phyloP scores from a whole-genome alignment of 495 filamentous ascomycete genomes.

The Tuber microsphaerosporum region DNA sequence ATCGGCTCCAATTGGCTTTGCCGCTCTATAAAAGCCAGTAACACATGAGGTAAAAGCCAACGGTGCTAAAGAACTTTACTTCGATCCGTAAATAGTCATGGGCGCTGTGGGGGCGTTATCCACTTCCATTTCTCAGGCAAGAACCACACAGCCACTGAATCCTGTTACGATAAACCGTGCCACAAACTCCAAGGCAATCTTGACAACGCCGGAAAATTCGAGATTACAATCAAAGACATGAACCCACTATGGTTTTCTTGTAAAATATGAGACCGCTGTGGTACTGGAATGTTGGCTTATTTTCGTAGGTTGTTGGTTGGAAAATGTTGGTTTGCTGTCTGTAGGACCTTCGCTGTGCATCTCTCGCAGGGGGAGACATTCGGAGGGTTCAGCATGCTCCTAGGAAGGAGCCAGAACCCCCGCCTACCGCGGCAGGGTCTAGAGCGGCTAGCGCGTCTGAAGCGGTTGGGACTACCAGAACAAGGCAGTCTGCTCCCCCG shows the following conservation, averaged over 20 bases:
- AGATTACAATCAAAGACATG: slow-evolving; percentile 46
- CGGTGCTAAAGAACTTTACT: not conserved
- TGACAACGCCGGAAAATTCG: slow-evolving; percentile 49
- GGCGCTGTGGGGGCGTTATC: slow-evolving; percentile 57
- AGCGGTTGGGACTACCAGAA: no score
- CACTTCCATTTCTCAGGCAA: slow-evolving; percentile 57
- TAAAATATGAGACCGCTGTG: slow-evolving; percentile 54
- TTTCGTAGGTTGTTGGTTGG: slow-evolving; percentile 51
- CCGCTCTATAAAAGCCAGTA: not conserved
- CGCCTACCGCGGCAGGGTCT: no score
- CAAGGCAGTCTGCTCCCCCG: slow-evolving; percentile 15
- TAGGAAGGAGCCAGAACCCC: not conserved
- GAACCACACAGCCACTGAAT: slow-evolving; percentile 65
- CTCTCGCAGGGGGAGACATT: slow-evolving; percentile 5
- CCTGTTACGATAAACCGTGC: slow-evolving; percentile 57
- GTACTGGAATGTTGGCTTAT: slow-evolving; percentile 65
- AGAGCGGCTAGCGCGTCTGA: not conserved
- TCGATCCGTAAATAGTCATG: slow-evolving; percentile 38
- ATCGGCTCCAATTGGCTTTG: no score
- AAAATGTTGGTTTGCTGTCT: slow-evolving; percentile 48
- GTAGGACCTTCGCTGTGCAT: slow-evolving; percentile 17
- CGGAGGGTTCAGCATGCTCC: slow-evolving; percentile 49
- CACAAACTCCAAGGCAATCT: slow-evolving; percentile 52
- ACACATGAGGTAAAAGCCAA: not conserved
- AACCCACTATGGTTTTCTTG: slow-evolving; percentile 59